These are phyloP conservation scores for Calendula officinalis DNA, from an alignment of 129 eudicot genomes.

Conservation along the genomic window DNA sequence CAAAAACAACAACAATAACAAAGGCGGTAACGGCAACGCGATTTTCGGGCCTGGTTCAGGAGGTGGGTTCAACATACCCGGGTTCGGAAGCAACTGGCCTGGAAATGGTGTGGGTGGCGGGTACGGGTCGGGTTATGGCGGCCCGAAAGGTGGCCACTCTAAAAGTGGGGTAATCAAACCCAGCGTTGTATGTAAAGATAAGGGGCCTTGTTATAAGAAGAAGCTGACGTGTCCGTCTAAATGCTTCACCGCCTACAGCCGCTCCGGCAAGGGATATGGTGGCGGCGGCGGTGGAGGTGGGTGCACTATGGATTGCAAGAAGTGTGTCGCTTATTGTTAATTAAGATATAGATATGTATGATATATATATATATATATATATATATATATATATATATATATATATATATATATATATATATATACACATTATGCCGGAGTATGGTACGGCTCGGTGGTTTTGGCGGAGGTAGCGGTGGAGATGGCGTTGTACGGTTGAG, in stretches of 20 bases:
- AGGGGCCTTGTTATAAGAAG: slow-evolving; percentile 83
- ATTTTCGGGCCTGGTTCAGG: slow-evolving; percentile 65
- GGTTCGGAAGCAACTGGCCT: slow-evolving; percentile 42
- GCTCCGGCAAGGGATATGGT: slow-evolving; percentile 88
- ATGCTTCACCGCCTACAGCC: slow-evolving; percentile 68
- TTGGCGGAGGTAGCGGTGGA: not conserved
- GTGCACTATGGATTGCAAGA: slow-evolving; percentile 89
- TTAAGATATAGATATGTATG: slow-evolving; percentile 22
- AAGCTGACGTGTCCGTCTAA: slow-evolving; percentile 87
- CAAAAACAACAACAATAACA: slow-evolving; percentile 24
- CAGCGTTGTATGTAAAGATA: slow-evolving; percentile 58
- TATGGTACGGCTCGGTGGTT: not conserved
- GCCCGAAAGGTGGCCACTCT: slow-evolving; percentile 74
- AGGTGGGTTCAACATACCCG: slow-evolving; percentile 69
- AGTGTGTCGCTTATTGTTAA: slow-evolving; percentile 73
- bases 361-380: not conserved
- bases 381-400: not conserved
- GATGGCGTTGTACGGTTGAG: slow-evolving; percentile 17
- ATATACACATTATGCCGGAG: not conserved
- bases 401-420: not conserved
- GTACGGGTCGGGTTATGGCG: slow-evolving; percentile 77
- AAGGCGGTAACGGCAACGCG: slow-evolving; percentile 37
- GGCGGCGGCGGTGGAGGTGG: slow-evolving; percentile 99
- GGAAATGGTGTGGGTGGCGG: slow-evolving; percentile 56
- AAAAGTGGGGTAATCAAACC: slow-evolving; percentile 59